Conservation (phyloP, 345 rosid species). For the Lenwebbia sp. region DNA sequence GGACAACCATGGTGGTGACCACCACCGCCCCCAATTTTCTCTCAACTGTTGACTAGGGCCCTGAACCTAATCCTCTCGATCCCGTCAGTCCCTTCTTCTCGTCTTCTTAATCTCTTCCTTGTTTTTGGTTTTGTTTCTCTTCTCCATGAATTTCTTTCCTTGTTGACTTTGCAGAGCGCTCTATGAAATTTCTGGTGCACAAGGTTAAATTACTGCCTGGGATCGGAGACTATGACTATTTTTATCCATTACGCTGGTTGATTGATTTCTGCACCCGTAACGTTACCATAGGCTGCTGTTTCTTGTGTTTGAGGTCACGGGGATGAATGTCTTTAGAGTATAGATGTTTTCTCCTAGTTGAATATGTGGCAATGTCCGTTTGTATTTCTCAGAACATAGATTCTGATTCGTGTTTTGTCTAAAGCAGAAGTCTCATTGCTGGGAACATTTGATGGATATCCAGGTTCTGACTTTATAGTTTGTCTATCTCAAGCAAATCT, state of each 20-base stretch:
- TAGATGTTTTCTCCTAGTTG: too few relatives aligned
- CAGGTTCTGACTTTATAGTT: neutral
- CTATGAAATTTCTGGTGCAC: neutral
- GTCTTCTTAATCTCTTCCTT: too few relatives aligned
- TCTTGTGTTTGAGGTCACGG: neutral
- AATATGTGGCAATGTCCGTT: too few relatives aligned
- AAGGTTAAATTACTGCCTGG: too few relatives aligned
- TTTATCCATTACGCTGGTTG: neutral
- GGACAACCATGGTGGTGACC: constrained; percentile 73
- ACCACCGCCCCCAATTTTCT: constrained; percentile 72
- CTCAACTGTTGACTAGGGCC: constrained; percentile 86
- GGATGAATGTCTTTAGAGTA: neutral
- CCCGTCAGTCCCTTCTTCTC: too few relatives aligned
- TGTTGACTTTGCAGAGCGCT: too few relatives aligned
- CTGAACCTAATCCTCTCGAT: too few relatives aligned
- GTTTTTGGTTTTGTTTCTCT: too few relatives aligned
- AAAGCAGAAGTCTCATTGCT: neutral
- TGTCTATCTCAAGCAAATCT: neutral
- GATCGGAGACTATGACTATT: too few relatives aligned
- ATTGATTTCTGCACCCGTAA: neutral
- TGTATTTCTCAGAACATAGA: neutral
- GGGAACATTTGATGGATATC: neutral
- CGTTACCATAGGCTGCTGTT: neutral
- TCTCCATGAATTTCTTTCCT: too few relatives aligned
- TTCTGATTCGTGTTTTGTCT: neutral